A percentile compares a stretch with the other conserved stretches of the same genome.
phyloP scores from a whole-genome alignment of 768 basidiomycete genomes.

The Trametes cubensis region DNA sequence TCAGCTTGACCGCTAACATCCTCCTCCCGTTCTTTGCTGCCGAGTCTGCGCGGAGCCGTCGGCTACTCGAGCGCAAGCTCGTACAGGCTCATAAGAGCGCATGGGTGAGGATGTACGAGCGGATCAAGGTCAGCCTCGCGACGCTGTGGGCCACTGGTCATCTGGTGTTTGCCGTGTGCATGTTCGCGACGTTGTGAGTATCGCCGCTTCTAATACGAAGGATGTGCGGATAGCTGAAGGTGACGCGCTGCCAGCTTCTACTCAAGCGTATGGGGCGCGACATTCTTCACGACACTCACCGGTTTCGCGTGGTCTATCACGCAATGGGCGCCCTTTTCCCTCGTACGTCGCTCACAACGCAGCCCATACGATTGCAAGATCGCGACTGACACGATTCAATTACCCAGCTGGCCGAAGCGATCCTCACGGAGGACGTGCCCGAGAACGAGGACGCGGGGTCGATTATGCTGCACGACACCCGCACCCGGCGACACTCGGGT shows the following conservation, averaged over 20 bases:
- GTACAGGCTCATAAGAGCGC: conserved; percentile 11
- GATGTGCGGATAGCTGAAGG: not conserved
- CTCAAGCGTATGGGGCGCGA: conserved; percentile 68
- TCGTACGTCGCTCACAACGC: conserved; percentile 53
- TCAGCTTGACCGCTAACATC: conserved; percentile 69
- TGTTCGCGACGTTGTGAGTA: conserved; percentile 84
- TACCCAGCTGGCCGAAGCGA: conserved; percentile 74
- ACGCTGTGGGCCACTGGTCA: conserved; percentile 82
- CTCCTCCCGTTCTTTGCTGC: conserved; percentile 67
- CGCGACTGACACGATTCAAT: not conserved
- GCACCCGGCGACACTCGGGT: conserved; percentile 28
- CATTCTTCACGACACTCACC: conserved; percentile 71
- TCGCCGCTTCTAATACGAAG: not conserved
- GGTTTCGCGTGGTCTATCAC: conserved; percentile 94
- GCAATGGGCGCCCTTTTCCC: conserved; percentile 90
- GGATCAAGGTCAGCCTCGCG: conserved; percentile 61
- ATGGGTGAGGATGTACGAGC: conserved; percentile 35
- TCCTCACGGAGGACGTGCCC: conserved; percentile 62
- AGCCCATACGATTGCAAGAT: not conserved
- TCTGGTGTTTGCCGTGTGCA: conserved; percentile 70
- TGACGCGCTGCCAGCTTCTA: conserved; percentile 57
- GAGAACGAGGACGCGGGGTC: conserved; percentile 35
- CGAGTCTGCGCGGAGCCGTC: conserved; percentile 27
- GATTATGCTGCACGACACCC: conserved; percentile 45
- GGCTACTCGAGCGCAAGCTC: conserved; percentile 23